A percentile compares a stretch with the other conserved stretches of the same genome.
Conservation (phyloP, 306 rosid genomes). For the Malus fusca region DNA sequence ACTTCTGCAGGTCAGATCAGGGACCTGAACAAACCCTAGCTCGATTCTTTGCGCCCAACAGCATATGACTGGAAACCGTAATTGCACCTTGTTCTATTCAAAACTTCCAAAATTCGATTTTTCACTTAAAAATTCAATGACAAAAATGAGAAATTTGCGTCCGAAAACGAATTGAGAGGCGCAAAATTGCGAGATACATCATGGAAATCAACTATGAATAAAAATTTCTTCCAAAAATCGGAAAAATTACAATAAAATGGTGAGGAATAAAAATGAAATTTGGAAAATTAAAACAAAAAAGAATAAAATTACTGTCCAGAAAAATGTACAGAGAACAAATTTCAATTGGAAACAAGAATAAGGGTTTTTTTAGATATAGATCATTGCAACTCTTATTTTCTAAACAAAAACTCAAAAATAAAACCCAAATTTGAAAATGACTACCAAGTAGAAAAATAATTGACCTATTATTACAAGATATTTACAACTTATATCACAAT, state of each 20-base stretch:
- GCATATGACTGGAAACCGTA: neutral
- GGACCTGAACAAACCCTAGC: conserved; percentile 26
- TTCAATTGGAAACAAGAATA: neutral
- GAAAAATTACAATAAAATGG: neutral
- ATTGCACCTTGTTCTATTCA: neutral
- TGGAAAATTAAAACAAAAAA: neutral
- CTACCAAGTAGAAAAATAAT: no score
- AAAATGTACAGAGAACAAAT: neutral
- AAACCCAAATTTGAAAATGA: no score
- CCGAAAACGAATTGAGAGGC: neutral
- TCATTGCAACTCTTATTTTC: neutral
- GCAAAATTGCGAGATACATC: neutral
- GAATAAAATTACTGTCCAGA: neutral
- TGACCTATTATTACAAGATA: no score
- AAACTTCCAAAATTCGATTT: neutral
- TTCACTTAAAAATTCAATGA: neutral
- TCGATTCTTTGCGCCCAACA: neutral
- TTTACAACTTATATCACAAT: no score
- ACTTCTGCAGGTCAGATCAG: conserved; percentile 17
- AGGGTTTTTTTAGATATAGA: neutral
- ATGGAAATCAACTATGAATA: neutral
- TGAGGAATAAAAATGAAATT: neutral
- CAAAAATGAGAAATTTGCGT: neutral
- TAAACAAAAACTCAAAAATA: no score
- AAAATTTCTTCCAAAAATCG: neutral